Conservation (phyloP, 1,284 basidiomycete genomes). For the Microbotryomycetes sp. region DNA sequence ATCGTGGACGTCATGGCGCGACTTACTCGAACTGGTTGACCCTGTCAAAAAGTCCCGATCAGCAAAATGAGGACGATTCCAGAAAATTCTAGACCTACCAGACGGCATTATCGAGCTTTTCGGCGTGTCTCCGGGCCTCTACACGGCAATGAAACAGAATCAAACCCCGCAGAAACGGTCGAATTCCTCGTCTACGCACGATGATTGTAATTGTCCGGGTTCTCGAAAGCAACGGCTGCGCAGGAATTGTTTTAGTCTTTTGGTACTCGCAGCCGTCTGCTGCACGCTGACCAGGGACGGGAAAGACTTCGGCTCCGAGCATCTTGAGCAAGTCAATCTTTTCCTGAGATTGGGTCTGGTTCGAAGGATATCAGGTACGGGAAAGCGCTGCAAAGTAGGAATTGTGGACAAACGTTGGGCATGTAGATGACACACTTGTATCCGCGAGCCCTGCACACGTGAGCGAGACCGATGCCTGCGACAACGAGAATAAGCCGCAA, state of each 20-base stretch:
- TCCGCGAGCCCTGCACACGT: constrained; percentile 79
- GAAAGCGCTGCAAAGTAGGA: too few species aligned
- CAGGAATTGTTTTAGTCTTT: not conserved
- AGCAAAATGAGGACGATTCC: not conserved
- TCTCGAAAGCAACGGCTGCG: constrained; percentile 83
- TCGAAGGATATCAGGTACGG: not conserved
- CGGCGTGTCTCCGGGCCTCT: constrained; percentile 78
- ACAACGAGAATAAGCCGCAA: not conserved
- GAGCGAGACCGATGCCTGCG: constrained; percentile 28
- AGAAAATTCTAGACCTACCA: constrained; percentile 59
- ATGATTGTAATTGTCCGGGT: constrained; percentile 97
- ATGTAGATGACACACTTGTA: constrained; percentile 99
- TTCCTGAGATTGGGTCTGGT: constrained; percentile 67
- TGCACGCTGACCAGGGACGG: constrained; percentile 69
- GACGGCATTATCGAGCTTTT: constrained; percentile 74
- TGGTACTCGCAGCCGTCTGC: not conserved
- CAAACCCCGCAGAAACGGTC: too few species aligned
- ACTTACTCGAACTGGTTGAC: constrained; percentile 76
- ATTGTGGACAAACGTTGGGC: constrained; percentile 63
- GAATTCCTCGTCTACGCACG: too few species aligned
- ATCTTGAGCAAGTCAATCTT: constrained; percentile 96
- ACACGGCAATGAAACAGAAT: not conserved
- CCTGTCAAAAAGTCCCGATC: not conserved
- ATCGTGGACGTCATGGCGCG: too few species aligned
- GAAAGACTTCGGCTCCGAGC: constrained; percentile 92